Percentiles rank a stretch among this genome's conserved stretches.
These are phyloP conservation scores for Bipolaris victoriae DNA, from an alignment of 2,329 filamentous ascomycete genomes.

Conservation along the genomic window DNA sequence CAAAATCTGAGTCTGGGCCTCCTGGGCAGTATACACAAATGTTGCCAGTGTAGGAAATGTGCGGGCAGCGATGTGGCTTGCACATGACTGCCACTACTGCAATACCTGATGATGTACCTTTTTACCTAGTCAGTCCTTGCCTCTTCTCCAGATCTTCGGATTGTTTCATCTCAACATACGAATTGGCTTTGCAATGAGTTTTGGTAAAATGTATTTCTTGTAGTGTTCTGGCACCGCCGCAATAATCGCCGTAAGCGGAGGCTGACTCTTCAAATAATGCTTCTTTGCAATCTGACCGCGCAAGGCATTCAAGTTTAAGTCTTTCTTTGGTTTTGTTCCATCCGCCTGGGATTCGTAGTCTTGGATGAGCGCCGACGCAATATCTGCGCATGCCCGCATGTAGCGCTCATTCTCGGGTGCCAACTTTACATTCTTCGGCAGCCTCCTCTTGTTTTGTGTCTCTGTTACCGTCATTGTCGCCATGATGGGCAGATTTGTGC, in stretches of 20 bases:
- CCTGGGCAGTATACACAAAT: slow-evolving; percentile 99
- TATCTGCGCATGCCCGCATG: slow-evolving; percentile 92
- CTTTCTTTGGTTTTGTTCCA: slow-evolving; percentile 73
- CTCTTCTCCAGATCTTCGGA: not conserved
- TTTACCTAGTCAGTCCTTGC: slow-evolving; percentile 15
- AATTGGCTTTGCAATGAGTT: slow-evolving; percentile 96
- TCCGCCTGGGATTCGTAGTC: slow-evolving; percentile 86
- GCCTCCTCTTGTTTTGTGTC: slow-evolving; percentile 55
- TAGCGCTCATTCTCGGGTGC: slow-evolving; percentile 94
- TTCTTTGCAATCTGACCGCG: slow-evolving; percentile 90
- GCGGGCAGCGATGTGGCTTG: slow-evolving; percentile 96
- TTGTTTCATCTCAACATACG: slow-evolving; percentile 58
- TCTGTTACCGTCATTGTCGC: slow-evolving; percentile 68
- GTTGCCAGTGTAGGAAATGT: slow-evolving; percentile 98
- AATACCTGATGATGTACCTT: slow-evolving; percentile 92
- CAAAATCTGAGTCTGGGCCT: slow-evolving; percentile 96
- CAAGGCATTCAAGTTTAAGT: slow-evolving; percentile 90
- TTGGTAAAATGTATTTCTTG: slow-evolving; percentile 98
- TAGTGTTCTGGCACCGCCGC: slow-evolving; percentile 99
- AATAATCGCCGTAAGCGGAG: slow-evolving; percentile 94
- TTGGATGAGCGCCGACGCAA: slow-evolving; percentile 91
- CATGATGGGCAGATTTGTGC: slow-evolving; percentile 53
- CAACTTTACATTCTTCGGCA: slow-evolving; percentile 75
- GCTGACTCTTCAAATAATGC: slow-evolving; percentile 84
- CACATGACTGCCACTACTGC: slow-evolving; percentile 99